Conservation (phyloP, 768 basidiomycete genomes). For the Leccinum variicolor region DNA sequence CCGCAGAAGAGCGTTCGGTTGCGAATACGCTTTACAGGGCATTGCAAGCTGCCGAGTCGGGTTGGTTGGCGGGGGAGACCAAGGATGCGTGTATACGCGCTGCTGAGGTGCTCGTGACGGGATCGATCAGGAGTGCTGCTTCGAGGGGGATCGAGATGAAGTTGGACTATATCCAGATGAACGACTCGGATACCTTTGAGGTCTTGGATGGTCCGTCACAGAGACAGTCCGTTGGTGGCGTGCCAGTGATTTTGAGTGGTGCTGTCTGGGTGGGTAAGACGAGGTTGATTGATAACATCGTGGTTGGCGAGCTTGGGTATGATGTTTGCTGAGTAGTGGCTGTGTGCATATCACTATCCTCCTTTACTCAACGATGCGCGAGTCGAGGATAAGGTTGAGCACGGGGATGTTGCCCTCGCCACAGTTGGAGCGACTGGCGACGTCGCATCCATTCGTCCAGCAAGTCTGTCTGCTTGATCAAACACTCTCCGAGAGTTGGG, state of each 20-base stretch:
- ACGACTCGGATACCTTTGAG: constrained; percentile 75
- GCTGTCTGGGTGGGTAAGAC: constrained; percentile 85
- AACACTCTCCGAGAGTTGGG: not conserved
- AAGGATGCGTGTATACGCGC: constrained; percentile 47
- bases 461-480: constrained; percentile 38
- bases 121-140: constrained; percentile 27
- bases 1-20: constrained; percentile 53
- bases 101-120: constrained; percentile 42
- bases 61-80: constrained; percentile 51
- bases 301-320: constrained; percentile 52
- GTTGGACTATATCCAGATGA: constrained; percentile 88
- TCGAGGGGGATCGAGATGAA: constrained; percentile 48
- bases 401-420: constrained; percentile 21
- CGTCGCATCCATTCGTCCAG: constrained; percentile 49
- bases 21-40: constrained; percentile 69
- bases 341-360: constrained; percentile 2
- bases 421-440: constrained; percentile 34
- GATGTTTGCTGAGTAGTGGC: constrained; percentile 7
- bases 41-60: constrained; percentile 50
- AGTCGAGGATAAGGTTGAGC: constrained; percentile 17
- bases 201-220: constrained; percentile 39
- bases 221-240: constrained; percentile 26
- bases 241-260: constrained; percentile 71
- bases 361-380: constrained; percentile 5
- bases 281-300: constrained; percentile 88